phyloP scores from a whole-genome alignment of 306 rosid species.

The Fragaria nilgerrensis region DNA sequence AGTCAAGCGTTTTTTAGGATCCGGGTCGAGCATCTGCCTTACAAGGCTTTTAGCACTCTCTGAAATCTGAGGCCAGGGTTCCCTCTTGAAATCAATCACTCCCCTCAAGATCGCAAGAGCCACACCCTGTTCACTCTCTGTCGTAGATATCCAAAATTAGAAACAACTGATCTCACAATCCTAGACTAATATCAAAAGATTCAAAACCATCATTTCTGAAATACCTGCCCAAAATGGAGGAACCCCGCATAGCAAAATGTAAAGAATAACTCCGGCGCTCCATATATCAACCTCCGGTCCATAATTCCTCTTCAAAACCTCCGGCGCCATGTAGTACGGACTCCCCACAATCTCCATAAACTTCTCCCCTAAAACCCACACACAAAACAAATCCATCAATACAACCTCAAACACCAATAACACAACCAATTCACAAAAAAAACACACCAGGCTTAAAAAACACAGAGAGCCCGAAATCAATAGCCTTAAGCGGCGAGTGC shows the following conservation, averaged over 20 bases:
- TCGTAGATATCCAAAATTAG: constrained; percentile 14
- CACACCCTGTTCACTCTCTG: constrained; percentile 93
- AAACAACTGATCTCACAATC: constrained; percentile 10
- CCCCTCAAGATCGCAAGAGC: constrained; percentile 97
- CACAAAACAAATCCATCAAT: neutral
- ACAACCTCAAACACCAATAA: constrained; percentile 5
- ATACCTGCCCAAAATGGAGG: constrained; percentile 96
- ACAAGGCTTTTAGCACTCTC: constrained; percentile 96
- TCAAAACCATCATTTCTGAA: neutral
- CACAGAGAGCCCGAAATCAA: constrained; percentile 80
- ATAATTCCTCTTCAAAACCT: constrained; percentile 75
- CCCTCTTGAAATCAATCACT: constrained; percentile 94
- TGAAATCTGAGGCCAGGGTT: constrained; percentile 99
- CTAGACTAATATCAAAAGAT: neutral
- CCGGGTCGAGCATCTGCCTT: constrained; percentile 84
- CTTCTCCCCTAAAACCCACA: constrained; percentile 50
- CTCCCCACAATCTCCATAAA: constrained; percentile 89
- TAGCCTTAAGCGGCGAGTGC: constrained; percentile 75
- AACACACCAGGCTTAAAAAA: constrained; percentile 72
- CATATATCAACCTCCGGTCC: constrained; percentile 87
- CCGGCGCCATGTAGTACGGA: constrained; percentile 92
- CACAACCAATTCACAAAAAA: neutral
- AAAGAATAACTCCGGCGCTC: constrained; percentile 89
- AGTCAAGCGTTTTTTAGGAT: constrained; percentile 83
- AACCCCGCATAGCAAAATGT: constrained; percentile 79